Base-by-base conservation (phyloP, 768 basidiomycete genomes). In the Rhodotorula babjevae region DNA sequence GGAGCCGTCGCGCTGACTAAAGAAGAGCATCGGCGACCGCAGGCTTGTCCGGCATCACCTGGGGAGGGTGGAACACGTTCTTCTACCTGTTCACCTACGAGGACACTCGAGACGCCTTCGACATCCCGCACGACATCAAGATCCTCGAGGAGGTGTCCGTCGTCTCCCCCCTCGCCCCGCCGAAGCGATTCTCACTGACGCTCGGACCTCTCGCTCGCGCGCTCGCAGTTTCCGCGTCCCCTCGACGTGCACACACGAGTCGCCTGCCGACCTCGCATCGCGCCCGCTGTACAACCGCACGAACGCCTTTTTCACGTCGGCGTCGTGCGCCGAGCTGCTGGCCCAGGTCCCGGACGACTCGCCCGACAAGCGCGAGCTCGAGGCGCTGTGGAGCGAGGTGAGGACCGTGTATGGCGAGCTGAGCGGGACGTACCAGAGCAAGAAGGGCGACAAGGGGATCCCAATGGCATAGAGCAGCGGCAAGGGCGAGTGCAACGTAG, bases 1-100 rank as follows among this genome's bases (percentile, higher is more conserved):
- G 5, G 9, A 36, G 36, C 5, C 4, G 9, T 36, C 9, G 4
- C 36, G 4, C 5, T 9, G 36, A 36, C 36, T 36, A 9, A 36
- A 4, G 14, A 15, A 15, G 3, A 8, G 46, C 46, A 11, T 3
- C 14, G 15, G 46, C 46, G 46, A 15, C 14, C 27, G n/a, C 52
- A 78, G 78, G 78, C 58, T 55, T 80, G 25, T 70, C 67, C 44
- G 79, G 70, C 8, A 77, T 80, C 55, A 79, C 78, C 3, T 80
- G 78, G 78, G 63, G 72, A 23, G 79, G 79, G 0, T 78, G 74
- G 61, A 70, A 77, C 47, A 76, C 75, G 42, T 65, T 68, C 58
- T 74, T 76, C 50, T 79, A 76, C 74, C 68, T 79, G 9, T 79
- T 52, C 44, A 64, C 65, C 21, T 68, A 80, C 55, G 76, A 79